Evolutionary conservation across 1,284 basidiomycete genomes (phyloP).

Genomic region (Phlebopus sp.): DNA sequence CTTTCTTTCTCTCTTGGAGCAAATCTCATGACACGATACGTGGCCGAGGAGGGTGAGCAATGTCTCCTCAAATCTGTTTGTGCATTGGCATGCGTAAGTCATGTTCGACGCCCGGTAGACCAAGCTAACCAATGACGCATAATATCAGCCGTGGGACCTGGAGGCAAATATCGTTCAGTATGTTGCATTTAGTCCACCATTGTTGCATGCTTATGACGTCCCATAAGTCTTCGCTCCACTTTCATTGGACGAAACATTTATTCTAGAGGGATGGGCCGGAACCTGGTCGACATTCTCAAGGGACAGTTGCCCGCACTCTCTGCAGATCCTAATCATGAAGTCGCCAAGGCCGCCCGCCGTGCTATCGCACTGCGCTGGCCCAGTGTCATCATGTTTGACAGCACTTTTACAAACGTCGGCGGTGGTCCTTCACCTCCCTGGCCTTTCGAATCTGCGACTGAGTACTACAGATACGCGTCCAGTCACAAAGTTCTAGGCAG

Average conservation of each 20-base stretch:
- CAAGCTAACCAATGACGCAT: slow-evolving; percentile 10
- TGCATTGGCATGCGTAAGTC: slow-evolving; percentile 75
- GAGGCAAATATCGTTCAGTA: slow-evolving; percentile 53
- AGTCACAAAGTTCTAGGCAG: slow-evolving; percentile 52
- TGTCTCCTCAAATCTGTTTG: slow-evolving; percentile 80
- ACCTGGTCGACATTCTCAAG: slow-evolving; percentile 67
- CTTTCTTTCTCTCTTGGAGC: slow-evolving; percentile 95
- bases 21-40: slow-evolving; percentile 85
- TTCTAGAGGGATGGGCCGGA: slow-evolving; percentile 79
- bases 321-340: slow-evolving; percentile 48
- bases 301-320: slow-evolving; percentile 54
- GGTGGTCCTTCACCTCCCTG: slow-evolving; percentile 81
- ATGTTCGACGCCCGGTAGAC: slow-evolving; percentile 5
- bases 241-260: slow-evolving; percentile 74
- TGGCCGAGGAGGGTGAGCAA: slow-evolving; percentile 81
- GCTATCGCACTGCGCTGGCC: slow-evolving; percentile 50
- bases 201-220: slow-evolving; percentile 9
- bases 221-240: slow-evolving; percentile 55
- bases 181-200: slow-evolving; percentile 12
- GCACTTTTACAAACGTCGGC: slow-evolving; percentile 65
- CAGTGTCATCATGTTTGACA: slow-evolving; percentile 61
- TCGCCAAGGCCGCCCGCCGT: slow-evolving; percentile 46
- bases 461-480: slow-evolving; percentile 80
- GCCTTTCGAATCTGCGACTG: slow-evolving; percentile 72
- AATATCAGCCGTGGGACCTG: slow-evolving; percentile 73